Evolutionary conservation across 2,329 filamentous ascomycete genomes (phyloP).

Genomic region (Neospermospora avenae): DNA sequence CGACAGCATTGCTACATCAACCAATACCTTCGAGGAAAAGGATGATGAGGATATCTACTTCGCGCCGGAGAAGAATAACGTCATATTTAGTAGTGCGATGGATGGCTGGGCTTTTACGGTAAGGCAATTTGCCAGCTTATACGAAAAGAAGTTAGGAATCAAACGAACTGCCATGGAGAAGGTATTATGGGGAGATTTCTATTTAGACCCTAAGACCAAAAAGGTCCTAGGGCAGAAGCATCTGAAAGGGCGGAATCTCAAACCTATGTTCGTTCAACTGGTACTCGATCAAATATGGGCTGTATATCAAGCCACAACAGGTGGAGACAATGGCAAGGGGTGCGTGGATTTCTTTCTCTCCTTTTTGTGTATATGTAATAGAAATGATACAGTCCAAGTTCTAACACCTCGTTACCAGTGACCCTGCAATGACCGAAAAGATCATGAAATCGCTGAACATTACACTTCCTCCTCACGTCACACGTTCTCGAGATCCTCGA

Average conservation of each 20-base stretch:
- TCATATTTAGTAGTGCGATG: conserved; percentile 96
- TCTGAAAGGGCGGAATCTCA: conserved; percentile 84
- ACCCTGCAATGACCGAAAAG: conserved; percentile 81
- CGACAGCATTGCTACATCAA: conserved; percentile 52
- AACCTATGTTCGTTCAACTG: conserved; percentile 96
- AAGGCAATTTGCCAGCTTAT: conserved; percentile 86
- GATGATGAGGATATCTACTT: conserved; percentile 98
- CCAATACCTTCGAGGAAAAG: conserved; percentile 76
- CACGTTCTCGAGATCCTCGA: conserved; percentile 79
- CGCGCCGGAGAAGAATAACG: conserved; percentile 96
- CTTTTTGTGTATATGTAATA: conserved; percentile 28
- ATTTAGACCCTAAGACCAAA: conserved; percentile 95
- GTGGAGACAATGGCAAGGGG: conserved; percentile 78
- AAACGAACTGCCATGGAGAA: conserved; percentile 86
- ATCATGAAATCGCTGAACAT: conserved; percentile 90
- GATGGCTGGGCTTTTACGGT: conserved; percentile 99
- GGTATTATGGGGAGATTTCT: conserved; percentile 95
- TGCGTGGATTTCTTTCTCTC: conserved; percentile 46
- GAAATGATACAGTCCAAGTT: conserved; percentile 12
- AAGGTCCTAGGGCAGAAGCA: conserved; percentile 88
- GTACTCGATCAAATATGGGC: conserved; percentile 96
- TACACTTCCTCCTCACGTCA: conserved; percentile 77
- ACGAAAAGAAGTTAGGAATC: conserved; percentile 96
- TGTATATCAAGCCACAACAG: conserved; percentile 85
- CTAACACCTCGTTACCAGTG: conserved; percentile 46